Percentiles rank a stretch among this genome's conserved stretches.
These are phyloP conservation scores for Phalaenopsis hybrid DNA, from an alignment of 116 monocot species.

Conservation along the genomic window DNA sequence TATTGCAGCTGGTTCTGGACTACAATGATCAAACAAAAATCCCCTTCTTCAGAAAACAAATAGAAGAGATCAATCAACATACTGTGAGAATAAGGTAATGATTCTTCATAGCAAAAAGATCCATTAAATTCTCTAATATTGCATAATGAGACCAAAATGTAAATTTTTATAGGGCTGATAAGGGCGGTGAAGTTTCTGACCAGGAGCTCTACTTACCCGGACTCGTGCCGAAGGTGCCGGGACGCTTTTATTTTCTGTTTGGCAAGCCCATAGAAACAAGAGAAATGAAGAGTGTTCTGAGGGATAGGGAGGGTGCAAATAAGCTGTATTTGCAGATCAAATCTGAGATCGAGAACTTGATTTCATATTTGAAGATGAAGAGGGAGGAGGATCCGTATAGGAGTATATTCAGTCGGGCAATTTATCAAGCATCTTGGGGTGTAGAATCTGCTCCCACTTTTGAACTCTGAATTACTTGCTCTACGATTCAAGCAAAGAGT, in stretches of 20 bases:
- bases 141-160: not conserved
- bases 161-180: slow-evolving; percentile 29
- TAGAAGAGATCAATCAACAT: slow-evolving; percentile 24
- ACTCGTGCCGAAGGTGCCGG: slow-evolving; percentile 63
- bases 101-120: not conserved
- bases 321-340: slow-evolving; percentile 58
- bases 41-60: slow-evolving; percentile 30
- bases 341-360: slow-evolving; percentile 54
- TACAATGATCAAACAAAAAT: slow-evolving; percentile 39
- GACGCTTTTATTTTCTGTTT: slow-evolving; percentile 78
- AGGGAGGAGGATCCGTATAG: slow-evolving; percentile 82
- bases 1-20: slow-evolving; percentile 48
- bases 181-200: slow-evolving; percentile 34
- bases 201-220: slow-evolving; percentile 52
- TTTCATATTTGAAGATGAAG: slow-evolving; percentile 70
- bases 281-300: slow-evolving; percentile 40
- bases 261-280: slow-evolving; percentile 63
- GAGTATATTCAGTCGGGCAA: slow-evolving; percentile 42
- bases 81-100: slow-evolving; percentile 15
- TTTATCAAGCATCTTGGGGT: slow-evolving; percentile 52
- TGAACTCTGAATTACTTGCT: not conserved
- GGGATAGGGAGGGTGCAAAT: slow-evolving; percentile 39
- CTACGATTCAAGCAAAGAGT: no score
- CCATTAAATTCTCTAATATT: not conserved
- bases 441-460: slow-evolving; percentile 46